Percentiles rank a stretch among this genome's conserved stretches.
phyloP scores from a whole-genome alignment of 129 eudicot species.

The Centaurea solstitialis region DNA sequence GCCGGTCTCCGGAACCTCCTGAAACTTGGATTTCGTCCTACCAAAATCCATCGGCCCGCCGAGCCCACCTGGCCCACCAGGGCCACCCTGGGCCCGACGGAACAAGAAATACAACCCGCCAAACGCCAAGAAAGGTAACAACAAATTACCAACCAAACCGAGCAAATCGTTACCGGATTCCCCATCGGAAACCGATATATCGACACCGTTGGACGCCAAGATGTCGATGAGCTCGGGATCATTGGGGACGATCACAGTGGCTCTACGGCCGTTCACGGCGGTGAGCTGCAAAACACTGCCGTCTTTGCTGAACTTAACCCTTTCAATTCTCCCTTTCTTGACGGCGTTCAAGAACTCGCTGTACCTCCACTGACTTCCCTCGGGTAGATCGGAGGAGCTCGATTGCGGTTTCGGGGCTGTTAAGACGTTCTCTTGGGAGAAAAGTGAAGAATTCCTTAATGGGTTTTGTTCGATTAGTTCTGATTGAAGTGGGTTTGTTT shows the following conservation, averaged over 20 bases:
- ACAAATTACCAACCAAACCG: slow-evolving; percentile 70
- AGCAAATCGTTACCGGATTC: slow-evolving; percentile 86
- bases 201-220: slow-evolving; percentile 93
- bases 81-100: slow-evolving; percentile 88
- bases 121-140: slow-evolving; percentile 80
- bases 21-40: slow-evolving; percentile 93
- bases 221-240: slow-evolving; percentile 95
- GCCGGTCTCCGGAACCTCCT: slow-evolving; percentile 97
- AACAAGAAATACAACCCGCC: slow-evolving; percentile 85
- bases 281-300: slow-evolving; percentile 78
- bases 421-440: slow-evolving; percentile 50
- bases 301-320: slow-evolving; percentile 83
- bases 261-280: slow-evolving; percentile 81
- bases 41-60: slow-evolving; percentile 99
- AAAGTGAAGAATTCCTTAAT: slow-evolving; percentile 29
- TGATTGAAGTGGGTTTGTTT: slow-evolving; percentile 33
- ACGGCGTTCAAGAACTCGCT: slow-evolving; percentile 94
- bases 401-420: slow-evolving; percentile 80
- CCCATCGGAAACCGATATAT: slow-evolving; percentile 88
- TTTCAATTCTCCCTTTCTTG: slow-evolving; percentile 87
- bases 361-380: slow-evolving; percentile 85
- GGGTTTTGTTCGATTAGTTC: slow-evolving; percentile 42
- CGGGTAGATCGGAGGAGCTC: slow-evolving; percentile 71
- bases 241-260: slow-evolving; percentile 77
- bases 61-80: slow-evolving; percentile 94